These are phyloP conservation scores for Pythium aquatile DNA, from an alignment of 352 stramenopile species.

Conservation along the genomic window DNA sequence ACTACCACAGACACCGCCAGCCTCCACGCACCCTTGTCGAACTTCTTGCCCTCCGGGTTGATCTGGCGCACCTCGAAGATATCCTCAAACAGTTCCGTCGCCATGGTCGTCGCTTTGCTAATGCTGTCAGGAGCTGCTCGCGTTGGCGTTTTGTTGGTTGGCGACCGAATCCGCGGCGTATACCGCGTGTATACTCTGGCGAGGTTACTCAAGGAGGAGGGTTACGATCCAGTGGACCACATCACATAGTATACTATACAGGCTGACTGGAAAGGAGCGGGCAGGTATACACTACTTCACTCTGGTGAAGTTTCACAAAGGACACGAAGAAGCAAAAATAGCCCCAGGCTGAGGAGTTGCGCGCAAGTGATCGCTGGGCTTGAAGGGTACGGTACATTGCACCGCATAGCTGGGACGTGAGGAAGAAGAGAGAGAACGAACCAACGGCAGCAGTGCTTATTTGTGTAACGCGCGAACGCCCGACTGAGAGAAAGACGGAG, in stretches of 20 bases:
- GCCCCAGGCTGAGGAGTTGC: neutral
- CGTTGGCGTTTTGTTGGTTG: constrained; percentile 12
- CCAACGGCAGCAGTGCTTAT: neutral
- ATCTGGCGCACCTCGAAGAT: constrained; percentile 97
- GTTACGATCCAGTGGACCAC: neutral
- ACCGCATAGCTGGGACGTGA: neutral
- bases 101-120: constrained; percentile 41
- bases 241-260: constrained; percentile 9
- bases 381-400: constrained; percentile 4
- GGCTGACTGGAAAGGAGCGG: constrained; percentile 10
- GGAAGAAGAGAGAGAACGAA: constrained; percentile 9
- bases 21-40: constrained; percentile 82
- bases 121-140: constrained; percentile 5
- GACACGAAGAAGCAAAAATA: constrained; percentile 8
- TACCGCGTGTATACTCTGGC: constrained; percentile 9
- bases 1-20: neutral
- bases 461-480: constrained; percentile 6
- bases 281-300: constrained; percentile 15
- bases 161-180: constrained; percentile 12
- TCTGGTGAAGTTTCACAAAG: constrained; percentile 23
- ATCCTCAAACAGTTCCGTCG: constrained; percentile 96
- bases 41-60: constrained; percentile 98
- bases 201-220: constrained; percentile 8
- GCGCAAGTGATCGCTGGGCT: neutral
- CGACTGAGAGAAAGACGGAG: constrained; percentile 1